Evolutionary conservation across 108 stramenopile species (phyloP).

Genomic region (Nannochloropsis gaditana): DNA sequence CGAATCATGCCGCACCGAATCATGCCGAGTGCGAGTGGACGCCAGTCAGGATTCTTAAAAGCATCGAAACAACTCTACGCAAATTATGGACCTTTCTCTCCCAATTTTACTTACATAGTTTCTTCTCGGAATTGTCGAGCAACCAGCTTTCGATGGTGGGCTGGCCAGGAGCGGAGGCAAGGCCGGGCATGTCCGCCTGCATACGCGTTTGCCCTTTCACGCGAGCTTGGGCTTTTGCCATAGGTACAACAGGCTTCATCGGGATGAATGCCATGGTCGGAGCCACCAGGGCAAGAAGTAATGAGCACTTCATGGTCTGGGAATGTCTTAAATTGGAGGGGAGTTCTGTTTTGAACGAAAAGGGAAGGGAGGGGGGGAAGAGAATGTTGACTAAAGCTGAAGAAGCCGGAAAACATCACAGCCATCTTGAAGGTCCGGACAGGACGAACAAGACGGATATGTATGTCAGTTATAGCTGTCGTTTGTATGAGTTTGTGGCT

Average conservation of each 20-base stretch:
- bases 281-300: neutral
- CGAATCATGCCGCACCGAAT: too few relatives aligned
- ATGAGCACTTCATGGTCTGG: neutral
- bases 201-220: neutral
- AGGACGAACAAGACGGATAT: too few relatives aligned
- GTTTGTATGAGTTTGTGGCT: too few relatives aligned
- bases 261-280: slow-evolving; percentile 13
- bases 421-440: too few relatives aligned
- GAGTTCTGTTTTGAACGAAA: neutral
- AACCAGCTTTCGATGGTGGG: slow-evolving; percentile 13
- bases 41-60: too few relatives aligned
- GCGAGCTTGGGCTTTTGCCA: neutral
- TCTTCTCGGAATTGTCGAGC: neutral
- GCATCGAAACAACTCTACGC: too few relatives aligned
- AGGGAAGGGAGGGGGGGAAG: slow-evolving; percentile 2
- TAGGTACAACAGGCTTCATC: slow-evolving; percentile 12
- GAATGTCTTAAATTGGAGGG: neutral
- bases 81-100: neutral
- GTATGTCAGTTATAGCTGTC: too few relatives aligned
- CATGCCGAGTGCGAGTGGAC: too few relatives aligned
- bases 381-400: neutral
- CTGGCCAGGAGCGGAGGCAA: slow-evolving; percentile 15
- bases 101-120: neutral
- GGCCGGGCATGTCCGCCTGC: slow-evolving; percentile 19
- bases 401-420: too few relatives aligned